Conservation (phyloP, 2,329 filamentous ascomycete genomes). For the Penicillium sp. region DNA sequence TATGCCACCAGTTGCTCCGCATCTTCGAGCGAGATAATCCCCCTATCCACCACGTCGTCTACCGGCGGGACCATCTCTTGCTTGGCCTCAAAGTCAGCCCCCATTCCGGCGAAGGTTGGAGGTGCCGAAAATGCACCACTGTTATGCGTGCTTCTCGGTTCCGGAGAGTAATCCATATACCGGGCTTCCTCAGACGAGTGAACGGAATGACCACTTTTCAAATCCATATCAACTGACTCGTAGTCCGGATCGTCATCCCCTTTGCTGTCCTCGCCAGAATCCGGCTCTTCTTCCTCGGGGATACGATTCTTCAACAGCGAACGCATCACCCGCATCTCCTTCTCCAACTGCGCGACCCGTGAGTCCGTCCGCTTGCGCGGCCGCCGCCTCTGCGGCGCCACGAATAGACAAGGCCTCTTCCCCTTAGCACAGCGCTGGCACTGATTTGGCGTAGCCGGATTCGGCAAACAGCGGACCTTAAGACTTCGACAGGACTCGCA, state of each 20-base stretch:
- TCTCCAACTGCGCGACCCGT: constrained; percentile 37
- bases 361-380: constrained; percentile 39
- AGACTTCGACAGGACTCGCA: constrained; percentile 38
- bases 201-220: constrained; percentile 19
- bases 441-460: constrained; percentile 30
- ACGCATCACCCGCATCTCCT: constrained; percentile 39
- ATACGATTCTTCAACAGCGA: constrained; percentile 34
- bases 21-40: constrained; percentile 31
- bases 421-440: constrained; percentile 38
- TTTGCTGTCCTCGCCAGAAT: constrained; percentile 27
- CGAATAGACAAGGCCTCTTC: constrained; percentile 34
- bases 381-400: constrained; percentile 36
- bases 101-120: constrained; percentile 19
- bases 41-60: constrained; percentile 33
- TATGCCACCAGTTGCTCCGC: constrained; percentile 33
- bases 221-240: constrained; percentile 19
- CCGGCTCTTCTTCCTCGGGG: constrained; percentile 27
- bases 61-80: constrained; percentile 6
- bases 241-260: constrained; percentile 9
- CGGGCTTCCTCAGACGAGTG: constrained; percentile 22
- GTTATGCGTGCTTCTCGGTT: constrained; percentile 19
- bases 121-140: constrained; percentile 20
- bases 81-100: constrained; percentile 20
- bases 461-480: constrained; percentile 38
- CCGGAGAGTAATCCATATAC: constrained; percentile 27